A percentile compares a stretch with the other conserved stretches of the same genome.
Conservation (phyloP, 1,139 yeast genomes). For the Pichia sp. region DNA sequence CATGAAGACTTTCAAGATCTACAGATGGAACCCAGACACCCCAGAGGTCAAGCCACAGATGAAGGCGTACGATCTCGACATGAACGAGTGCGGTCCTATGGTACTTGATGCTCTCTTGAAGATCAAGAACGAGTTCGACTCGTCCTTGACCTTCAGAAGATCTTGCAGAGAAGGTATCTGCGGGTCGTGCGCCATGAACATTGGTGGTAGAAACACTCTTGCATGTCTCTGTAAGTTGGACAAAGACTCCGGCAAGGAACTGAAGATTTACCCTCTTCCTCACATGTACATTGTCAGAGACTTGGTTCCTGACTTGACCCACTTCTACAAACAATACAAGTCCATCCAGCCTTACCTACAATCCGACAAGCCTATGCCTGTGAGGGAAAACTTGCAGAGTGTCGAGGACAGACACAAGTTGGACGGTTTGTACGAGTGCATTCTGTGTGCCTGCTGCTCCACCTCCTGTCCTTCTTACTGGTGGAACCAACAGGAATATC, state of each 20-base stretch:
- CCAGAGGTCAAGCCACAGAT: slow-evolving; percentile 90
- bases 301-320: slow-evolving; percentile 95
- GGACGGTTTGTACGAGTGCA: slow-evolving; percentile 96
- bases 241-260: slow-evolving; percentile 64
- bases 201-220: slow-evolving; percentile 93
- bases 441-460: slow-evolving; percentile 97
- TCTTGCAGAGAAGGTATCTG: slow-evolving; percentile 99
- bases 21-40: slow-evolving; percentile 98
- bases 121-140: slow-evolving; percentile 93
- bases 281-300: slow-evolving; percentile 98
- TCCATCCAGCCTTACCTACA: slow-evolving; percentile 96
- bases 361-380: slow-evolving; percentile 81
- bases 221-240: slow-evolving; percentile 96
- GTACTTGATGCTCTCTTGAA: slow-evolving; percentile 90
- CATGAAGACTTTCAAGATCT: slow-evolving; percentile 81
- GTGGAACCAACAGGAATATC: slow-evolving; percentile 99
- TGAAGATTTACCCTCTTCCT: slow-evolving; percentile 93
- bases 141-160: slow-evolving; percentile 93
- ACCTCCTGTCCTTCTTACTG: slow-evolving; percentile 99
- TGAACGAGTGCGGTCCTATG: slow-evolving; percentile 96
- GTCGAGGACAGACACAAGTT: slow-evolving; percentile 92
- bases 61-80: slow-evolving; percentile 78
- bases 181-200: slow-evolving; percentile 99
- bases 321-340: slow-evolving; percentile 96
- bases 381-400: slow-evolving; percentile 88